Evolutionary conservation across 2,329 filamentous ascomycete genomes (phyloP), one percentile per base, ranked within the genome.

Genomic region (Diaporthe aspalathi): DNA sequence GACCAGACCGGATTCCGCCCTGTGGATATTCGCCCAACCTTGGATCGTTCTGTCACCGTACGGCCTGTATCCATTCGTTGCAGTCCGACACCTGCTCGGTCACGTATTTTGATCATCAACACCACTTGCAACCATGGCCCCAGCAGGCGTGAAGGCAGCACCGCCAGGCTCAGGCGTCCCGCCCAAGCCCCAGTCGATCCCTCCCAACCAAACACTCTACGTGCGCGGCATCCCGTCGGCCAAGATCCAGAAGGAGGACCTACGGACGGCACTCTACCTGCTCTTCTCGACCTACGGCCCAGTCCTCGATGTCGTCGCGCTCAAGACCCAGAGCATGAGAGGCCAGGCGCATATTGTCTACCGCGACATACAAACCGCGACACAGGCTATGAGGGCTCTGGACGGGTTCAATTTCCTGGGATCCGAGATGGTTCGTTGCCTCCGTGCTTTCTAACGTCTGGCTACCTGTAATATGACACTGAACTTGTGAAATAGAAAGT

Each of bases 301-400:
- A 0, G 93, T 99, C 20, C 89, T 99, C 71, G 96, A 99, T 80
- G 90, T 99, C 24, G 93, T 98, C 62, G 93, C 94, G 38, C 86
- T 98, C 76, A 97, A 94, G 84, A 97, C 94, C 1, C 87, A 87
- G 80, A 94, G 94, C 83, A 98, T 98, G 95, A 92, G 96, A 63
- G 96, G 96, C 3, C 96, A 99, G 83, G 96, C 96, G 73, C 96
- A 98, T 78, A 86, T 99, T 73, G 93, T 96, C 17, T 98, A 94
- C 80, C 90, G 93, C 71, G 95, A 99, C 80, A 86, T 95, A 43
- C 93, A 97, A 75, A 91, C 94, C n/a, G 94, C 94, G 66, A 97
- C 95, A 29, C 94, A 97, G 79, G 96, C 96, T 1, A 94, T 99
- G 94, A 88, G 95, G 75, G 91, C 93, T 14, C 84, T 98, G 60